Evolutionary conservation across 2,329 filamentous ascomycete species (phyloP), one percentile per base, ranked within the genome.

Genomic region (Delphinella strobiligena): DNA sequence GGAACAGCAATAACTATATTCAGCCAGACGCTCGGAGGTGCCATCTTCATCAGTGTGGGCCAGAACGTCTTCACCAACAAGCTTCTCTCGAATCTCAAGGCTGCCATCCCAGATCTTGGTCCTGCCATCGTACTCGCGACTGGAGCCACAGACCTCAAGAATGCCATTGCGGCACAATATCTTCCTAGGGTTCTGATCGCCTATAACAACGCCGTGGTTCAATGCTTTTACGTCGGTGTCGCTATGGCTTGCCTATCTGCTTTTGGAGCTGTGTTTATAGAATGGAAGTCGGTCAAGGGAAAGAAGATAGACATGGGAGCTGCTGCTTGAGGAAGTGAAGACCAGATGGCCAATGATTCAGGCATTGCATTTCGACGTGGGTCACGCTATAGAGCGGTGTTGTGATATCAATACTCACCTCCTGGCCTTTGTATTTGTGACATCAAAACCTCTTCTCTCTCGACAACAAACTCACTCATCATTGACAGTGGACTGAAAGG

Each of bases 261-360:
- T 11, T 29, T 79, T 5, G 78, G 74, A 0, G 64, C 69, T 0
- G 49, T 67, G 1, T 59, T 62, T 5, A 69, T 82, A 48, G 72
- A 82, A 60, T 83, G 77, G 77, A 71, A 66, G 54, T 76, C 64
- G 45, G 75, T 83, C 52, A 82, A 81, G 64, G 54, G 54, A 17
- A 57, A 56, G 49, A 61, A 64, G 47, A 58, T 66, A 36, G 54
- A 61, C 47, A 54, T 56, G 53, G 49, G 47, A 17, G 52, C 50
- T 31, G 55, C 7, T 27, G 22, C 22, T 27, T 27, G 22, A 27
- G n/a, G n/a, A n/a, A n/a, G n/a, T n/a, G n/a, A n/a, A n/a, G n/a
- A n/a, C n/a, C n/a, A n/a, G n/a, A n/a, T n/a, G n/a, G n/a, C n/a
- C n/a, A n/a, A n/a, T n/a, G n/a, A n/a, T n/a, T n/a, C n/a, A n/a